Conservation (phyloP, 768 basidiomycete species). For the Lactarius tabidus region DNA sequence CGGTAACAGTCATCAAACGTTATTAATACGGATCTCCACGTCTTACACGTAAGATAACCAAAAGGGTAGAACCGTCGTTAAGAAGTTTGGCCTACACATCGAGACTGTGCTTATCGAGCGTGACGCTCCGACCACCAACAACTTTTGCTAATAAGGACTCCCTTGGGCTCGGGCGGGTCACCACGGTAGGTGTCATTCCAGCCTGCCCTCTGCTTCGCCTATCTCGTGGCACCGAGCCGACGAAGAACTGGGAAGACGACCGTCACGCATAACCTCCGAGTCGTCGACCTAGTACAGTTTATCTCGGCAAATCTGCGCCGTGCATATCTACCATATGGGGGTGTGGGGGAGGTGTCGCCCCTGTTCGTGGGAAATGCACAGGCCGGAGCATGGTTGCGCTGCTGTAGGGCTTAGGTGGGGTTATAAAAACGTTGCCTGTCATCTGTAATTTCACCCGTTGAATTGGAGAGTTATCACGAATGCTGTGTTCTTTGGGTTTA, state of each 20-base stretch:
- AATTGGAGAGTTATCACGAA: not conserved
- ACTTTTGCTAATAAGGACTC: constrained; percentile 80
- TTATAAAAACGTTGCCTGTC: not conserved
- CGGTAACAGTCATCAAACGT: constrained; percentile 78
- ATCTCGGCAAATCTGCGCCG: constrained; percentile 60
- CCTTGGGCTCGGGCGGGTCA: constrained; percentile 79
- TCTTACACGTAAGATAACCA: not conserved
- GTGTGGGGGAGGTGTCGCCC: constrained; percentile 69
- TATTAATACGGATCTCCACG: constrained; percentile 35
- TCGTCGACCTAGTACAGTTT: constrained; percentile 54
- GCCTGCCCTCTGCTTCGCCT: not conserved
- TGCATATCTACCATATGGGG: constrained; percentile 75
- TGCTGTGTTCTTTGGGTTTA: not conserved
- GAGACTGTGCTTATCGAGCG: constrained; percentile 68
- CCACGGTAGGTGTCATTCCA: constrained; percentile 56
- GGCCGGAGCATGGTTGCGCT: constrained; percentile 56
- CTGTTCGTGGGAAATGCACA: constrained; percentile 57
- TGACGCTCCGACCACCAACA: constrained; percentile 60
- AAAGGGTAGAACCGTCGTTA: constrained; percentile 71
- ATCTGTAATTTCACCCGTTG: not conserved
- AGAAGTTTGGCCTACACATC: constrained; percentile 86
- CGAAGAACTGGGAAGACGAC: constrained; percentile 50
- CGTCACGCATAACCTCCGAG: constrained; percentile 72
- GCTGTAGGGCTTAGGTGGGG: constrained; percentile 23
- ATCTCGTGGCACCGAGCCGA: not conserved